Evolutionary conservation across 768 basidiomycete genomes (phyloP), one percentile per base, ranked within the genome.

Genomic region (Boletellus ananas): DNA sequence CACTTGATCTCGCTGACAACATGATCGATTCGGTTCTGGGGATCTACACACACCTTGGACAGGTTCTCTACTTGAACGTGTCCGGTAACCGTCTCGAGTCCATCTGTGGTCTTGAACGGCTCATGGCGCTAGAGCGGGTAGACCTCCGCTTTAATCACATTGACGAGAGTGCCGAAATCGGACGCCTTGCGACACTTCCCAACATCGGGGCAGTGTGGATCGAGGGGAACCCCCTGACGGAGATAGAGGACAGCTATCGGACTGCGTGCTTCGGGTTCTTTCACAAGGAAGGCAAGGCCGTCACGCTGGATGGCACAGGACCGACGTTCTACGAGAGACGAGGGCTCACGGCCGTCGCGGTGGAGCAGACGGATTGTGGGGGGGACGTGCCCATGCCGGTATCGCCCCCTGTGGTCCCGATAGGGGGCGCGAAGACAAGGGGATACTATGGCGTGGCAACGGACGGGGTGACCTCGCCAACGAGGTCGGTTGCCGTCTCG

Each of bases 1-100:
- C 88, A n/a, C 84, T 99, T 58, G 94, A 96, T 69, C 80, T 99
- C n/a, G 78, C 90, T 14, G 88, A 94, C 68, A 99, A 99, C 72
- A 91, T 99, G 82, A 93, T 99, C 58, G 93, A 95, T 65, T 94
- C 94, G 16, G 86, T 98, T 16, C 79, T 94, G 4, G 88, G 90
- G 25, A 90, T 96, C 50, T 89, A 93, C 62, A 79, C 79, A 34
- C 80, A 83, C 45, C 78, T 97, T 34, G 90, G 90, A 2, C 83
- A 85, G 54, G 76, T 96, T 21, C 74, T 85, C 16, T 74, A 78
- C 6, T 74, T 98, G 59, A 93, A 95, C 67, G 76, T 98, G 16
- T 79, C 89, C 1, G 74, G 78, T 47, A 98, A 98, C 62, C 83
- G 95, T 5, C 81, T 97, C 44, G 92, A 95, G 61, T 93, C 91